Evolutionary conservation across 805 yeast genomes (phyloP).

Genomic region (Sporopachydermia lactativora): DNA sequence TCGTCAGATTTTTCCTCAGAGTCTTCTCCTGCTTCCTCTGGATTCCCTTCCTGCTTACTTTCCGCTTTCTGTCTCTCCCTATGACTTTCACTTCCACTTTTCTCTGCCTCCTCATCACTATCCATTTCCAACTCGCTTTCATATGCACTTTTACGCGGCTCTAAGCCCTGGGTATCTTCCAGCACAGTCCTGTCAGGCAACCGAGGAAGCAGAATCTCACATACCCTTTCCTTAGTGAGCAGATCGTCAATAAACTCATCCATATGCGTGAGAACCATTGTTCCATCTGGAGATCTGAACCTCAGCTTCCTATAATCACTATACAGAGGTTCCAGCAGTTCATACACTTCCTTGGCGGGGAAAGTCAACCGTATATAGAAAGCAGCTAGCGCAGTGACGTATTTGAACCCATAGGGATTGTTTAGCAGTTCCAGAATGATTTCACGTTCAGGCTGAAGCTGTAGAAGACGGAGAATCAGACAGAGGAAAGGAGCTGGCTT

Average conservation of each 20-base stretch:
- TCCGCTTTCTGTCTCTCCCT: too few species aligned
- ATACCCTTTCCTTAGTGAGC: constrained; percentile 39
- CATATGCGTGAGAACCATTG: constrained; percentile 34
- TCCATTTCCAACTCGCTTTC: constrained; percentile 26
- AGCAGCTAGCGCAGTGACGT: constrained; percentile 54
- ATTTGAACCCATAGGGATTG: constrained; percentile 58
- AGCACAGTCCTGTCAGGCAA: constrained; percentile 24
- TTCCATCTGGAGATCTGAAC: constrained; percentile 22
- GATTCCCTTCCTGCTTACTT: background rate
- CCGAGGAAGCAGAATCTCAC: constrained; percentile 65
- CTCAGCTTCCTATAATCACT: constrained; percentile 61
- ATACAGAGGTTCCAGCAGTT: constrained; percentile 37
- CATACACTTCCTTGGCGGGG: constrained; percentile 32
- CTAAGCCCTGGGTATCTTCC: constrained; percentile 21
- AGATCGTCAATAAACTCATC: constrained; percentile 67
- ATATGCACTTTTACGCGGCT: constrained; percentile 19
- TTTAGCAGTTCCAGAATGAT: constrained; percentile 38
- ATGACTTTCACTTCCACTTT: constrained; percentile 6
- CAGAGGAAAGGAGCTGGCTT: constrained; percentile 62
- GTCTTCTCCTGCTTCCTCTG: background rate
- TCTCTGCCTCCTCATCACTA: constrained; percentile 20
- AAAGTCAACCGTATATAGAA: constrained; percentile 38
- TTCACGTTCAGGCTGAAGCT: constrained; percentile 53
- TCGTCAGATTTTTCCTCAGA: background rate
- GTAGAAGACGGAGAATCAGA: constrained; percentile 60